Percentiles rank a stretch among this genome's conserved stretches.
Evolutionary conservation across 1,284 basidiomycete genomes (phyloP).

Genomic region (Boletus mariae): DNA sequence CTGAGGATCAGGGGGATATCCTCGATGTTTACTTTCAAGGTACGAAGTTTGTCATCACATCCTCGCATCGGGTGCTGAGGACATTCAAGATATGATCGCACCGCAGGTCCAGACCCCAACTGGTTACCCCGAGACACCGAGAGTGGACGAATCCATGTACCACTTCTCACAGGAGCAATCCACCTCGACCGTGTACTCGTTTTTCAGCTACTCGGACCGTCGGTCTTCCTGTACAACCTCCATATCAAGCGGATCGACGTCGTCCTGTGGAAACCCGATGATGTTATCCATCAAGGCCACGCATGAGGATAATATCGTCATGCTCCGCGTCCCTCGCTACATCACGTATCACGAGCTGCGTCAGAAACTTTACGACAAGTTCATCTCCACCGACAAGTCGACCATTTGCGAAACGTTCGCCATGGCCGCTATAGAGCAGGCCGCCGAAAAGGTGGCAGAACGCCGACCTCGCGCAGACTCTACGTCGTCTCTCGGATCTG

Average conservation of each 20-base stretch:
- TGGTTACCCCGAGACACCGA: conserved; percentile 23
- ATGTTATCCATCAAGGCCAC: conserved; percentile 63
- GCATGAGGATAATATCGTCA: conserved; percentile 55
- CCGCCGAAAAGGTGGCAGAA: conserved; percentile 9
- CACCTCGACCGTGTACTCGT: conserved; percentile 9
- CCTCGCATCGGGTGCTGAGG: conserved; percentile 5
- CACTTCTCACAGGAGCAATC: conserved; percentile 10
- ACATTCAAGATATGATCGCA: conserved; percentile 37
- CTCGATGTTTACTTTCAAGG: conserved; percentile 49
- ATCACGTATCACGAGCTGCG: conserved; percentile 50
- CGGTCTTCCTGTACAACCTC: conserved; percentile 30
- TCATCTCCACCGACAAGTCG: conserved; percentile 54
- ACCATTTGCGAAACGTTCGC: conserved; percentile 51
- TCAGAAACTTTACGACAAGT: conserved; percentile 56
- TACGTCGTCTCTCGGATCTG: conserved; percentile 33
- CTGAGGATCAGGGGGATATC: conserved; percentile 44
- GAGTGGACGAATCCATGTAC: conserved; percentile 7
- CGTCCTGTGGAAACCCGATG: conserved; percentile 25
- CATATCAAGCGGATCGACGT: conserved; percentile 29
- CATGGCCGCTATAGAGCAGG: conserved; percentile 44
- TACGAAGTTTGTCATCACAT: conserved; percentile 21
- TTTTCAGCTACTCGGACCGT: conserved; percentile 11
- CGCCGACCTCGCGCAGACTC: conserved; percentile 36
- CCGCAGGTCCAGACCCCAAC: conserved; percentile 25
- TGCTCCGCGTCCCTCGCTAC: conserved; percentile 50